Percentiles rank a stretch among this genome's conserved stretches.
These are phyloP conservation scores for Annona cherimola DNA, from an alignment of 164 flowering plant species.

Conservation along the genomic window DNA sequence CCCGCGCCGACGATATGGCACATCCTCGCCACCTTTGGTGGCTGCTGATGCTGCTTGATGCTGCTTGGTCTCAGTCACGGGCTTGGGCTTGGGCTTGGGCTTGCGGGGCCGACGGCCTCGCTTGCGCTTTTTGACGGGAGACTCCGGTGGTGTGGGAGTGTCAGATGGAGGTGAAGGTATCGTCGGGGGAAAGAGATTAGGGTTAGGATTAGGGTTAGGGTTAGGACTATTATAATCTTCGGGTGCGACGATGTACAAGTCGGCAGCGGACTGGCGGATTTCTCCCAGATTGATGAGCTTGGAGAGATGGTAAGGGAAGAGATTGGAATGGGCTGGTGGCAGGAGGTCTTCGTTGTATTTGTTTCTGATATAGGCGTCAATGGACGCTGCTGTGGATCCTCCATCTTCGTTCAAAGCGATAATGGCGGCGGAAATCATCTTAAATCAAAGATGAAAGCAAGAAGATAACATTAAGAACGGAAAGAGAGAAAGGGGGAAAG, in stretches of 20 bases:
- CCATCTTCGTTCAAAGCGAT: conserved; percentile 1
- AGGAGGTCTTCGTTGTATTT: neutral
- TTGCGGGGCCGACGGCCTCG: neutral
- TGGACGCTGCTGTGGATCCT: conserved; percentile 1
- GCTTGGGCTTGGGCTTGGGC: neutral
- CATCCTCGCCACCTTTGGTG: neutral
- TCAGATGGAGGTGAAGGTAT: neutral
- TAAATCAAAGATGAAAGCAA: neutral
- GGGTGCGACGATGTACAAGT: neutral
- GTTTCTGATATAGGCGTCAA: neutral
- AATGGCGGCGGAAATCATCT: conserved; percentile 2
- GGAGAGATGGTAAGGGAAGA: conserved; percentile 4
- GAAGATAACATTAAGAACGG: neutral
- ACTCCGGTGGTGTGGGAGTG: neutral
- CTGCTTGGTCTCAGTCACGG: neutral
- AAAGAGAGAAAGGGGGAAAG: neutral
- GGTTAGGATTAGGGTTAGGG: neutral
- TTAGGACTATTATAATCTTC: no score
- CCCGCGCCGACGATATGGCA: neutral
- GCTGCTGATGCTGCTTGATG: neutral
- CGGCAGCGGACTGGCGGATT: neutral
- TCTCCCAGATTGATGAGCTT: conserved; percentile 3
- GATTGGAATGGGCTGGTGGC: conserved; percentile 3
- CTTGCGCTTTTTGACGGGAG: neutral
- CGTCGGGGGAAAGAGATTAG: neutral